These are phyloP conservation scores for Croton setiger DNA, from an alignment of 441 rosid species.

Conservation along the genomic window DNA sequence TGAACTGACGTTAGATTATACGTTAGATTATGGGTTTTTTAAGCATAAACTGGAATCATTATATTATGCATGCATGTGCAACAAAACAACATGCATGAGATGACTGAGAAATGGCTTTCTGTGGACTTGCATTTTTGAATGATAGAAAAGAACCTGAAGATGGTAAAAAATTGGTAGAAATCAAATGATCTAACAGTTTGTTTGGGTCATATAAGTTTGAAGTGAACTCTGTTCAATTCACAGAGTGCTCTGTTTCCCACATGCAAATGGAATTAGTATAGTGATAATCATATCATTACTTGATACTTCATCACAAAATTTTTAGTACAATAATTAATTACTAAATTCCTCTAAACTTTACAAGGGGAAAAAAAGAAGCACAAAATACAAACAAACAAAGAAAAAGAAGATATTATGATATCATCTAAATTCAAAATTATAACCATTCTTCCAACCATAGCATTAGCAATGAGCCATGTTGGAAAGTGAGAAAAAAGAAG, in stretches of 20 bases:
- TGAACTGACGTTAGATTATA: no score
- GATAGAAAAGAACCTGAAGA: neutral
- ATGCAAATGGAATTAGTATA: neutral
- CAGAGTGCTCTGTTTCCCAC: neutral
- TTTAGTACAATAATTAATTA: neutral
- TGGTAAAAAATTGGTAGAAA: neutral
- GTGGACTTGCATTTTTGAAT: neutral
- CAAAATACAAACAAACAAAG: neutral
- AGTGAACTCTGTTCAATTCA: neutral
- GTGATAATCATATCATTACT: neutral
- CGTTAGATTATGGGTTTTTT: no score
- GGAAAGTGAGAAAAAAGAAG: neutral
- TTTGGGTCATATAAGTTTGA: neutral
- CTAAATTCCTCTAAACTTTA: neutral
- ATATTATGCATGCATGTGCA: neutral
- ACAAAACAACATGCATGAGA: neutral
- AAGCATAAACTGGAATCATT: no score
- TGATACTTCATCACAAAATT: constrained; percentile 4
- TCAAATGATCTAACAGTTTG: neutral
- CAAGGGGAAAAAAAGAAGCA: neutral
- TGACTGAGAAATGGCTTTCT: neutral
- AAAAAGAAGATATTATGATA: neutral
- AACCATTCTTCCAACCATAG: constrained; percentile 2
- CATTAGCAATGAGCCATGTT: neutral
- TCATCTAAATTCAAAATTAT: neutral